phyloP scores from a whole-genome alignment of 179 eudicot species.

The Patellifolia procumbens region DNA sequence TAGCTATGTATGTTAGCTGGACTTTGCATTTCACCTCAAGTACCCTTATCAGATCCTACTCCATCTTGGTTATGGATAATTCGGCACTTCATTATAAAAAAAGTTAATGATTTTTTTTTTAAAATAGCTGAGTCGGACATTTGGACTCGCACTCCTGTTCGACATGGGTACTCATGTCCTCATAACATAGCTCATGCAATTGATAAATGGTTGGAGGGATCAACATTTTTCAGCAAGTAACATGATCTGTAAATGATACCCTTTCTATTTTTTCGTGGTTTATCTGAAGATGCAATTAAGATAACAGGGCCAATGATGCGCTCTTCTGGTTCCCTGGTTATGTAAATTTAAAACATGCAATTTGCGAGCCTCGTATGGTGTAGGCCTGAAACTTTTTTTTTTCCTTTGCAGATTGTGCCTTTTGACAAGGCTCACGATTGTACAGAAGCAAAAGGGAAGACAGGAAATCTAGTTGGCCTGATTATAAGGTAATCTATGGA shows the following conservation, averaged over 20 bases:
- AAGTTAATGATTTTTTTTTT: no score
- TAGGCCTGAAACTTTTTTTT: constrained; percentile 6
- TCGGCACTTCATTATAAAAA: no score
- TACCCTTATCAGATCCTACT: no score
- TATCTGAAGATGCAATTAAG: background rate
- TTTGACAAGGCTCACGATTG: constrained; percentile 20
- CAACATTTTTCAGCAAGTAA: constrained; percentile 20
- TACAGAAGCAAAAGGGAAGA: constrained; percentile 15
- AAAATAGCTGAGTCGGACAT: no score
- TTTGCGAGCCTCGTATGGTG: constrained; percentile 15
- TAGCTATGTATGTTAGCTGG: no score
- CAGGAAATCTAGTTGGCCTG: constrained; percentile 26
- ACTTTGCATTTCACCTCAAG: no score
- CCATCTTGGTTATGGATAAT: no score
- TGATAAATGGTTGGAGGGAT: background rate
- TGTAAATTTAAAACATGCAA: constrained; percentile 15
- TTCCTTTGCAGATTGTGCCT: background rate
- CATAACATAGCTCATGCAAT: no score
- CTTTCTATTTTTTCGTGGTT: background rate
- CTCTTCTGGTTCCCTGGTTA: constrained; percentile 20
- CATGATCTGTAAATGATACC: constrained; percentile 18
- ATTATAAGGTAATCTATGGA: constrained; percentile 20
- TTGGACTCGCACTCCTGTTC: no score
- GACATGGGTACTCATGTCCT: constrained; percentile 10
- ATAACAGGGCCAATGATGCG: constrained; percentile 13